These are phyloP conservation scores for Puccinia novopanici DNA, from an alignment of 1,284 basidiomycete species.

Conservation along the genomic window DNA sequence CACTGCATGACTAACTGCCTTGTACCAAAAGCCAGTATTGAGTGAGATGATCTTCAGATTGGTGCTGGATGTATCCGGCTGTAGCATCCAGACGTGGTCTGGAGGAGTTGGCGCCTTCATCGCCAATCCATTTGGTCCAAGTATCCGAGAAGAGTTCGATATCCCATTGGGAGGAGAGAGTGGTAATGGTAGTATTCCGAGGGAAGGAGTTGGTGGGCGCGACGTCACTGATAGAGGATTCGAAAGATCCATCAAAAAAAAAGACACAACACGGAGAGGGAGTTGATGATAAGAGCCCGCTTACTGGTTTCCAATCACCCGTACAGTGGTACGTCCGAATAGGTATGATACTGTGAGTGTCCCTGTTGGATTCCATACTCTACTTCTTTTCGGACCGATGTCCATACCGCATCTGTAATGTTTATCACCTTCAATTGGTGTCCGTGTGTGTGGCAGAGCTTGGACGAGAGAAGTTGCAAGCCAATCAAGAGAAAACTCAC, in stretches of 20 bases:
- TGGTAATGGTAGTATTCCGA: slow-evolving; percentile 52
- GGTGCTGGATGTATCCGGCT: slow-evolving; percentile 44
- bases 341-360: slow-evolving; percentile 43
- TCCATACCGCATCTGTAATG: slow-evolving; percentile 54
- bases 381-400: slow-evolving; percentile 51
- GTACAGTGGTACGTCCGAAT: slow-evolving; percentile 53
- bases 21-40: slow-evolving; percentile 50
- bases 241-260: too few species aligned
- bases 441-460: too few species aligned
- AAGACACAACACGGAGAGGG: too few species aligned
- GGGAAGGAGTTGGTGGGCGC: slow-evolving; percentile 58
- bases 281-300: too few species aligned
- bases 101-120: slow-evolving; percentile 11
- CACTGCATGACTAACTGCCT: slow-evolving; percentile 32
- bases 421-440: too few species aligned
- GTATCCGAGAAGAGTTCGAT: slow-evolving; percentile 46
- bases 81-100: slow-evolving; percentile 39
- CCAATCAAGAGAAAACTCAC: slow-evolving; percentile 57
- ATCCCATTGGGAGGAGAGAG: slow-evolving; percentile 47
- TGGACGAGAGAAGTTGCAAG: background rate
- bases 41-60: slow-evolving; percentile 50
- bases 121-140: slow-evolving; percentile 45
- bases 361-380: slow-evolving; percentile 48
- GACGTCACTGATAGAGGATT: too few species aligned
- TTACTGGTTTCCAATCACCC: slow-evolving; percentile 58